Conservation (phyloP, 176 grass and related monocot genomes). For the Carex scoparia region DNA sequence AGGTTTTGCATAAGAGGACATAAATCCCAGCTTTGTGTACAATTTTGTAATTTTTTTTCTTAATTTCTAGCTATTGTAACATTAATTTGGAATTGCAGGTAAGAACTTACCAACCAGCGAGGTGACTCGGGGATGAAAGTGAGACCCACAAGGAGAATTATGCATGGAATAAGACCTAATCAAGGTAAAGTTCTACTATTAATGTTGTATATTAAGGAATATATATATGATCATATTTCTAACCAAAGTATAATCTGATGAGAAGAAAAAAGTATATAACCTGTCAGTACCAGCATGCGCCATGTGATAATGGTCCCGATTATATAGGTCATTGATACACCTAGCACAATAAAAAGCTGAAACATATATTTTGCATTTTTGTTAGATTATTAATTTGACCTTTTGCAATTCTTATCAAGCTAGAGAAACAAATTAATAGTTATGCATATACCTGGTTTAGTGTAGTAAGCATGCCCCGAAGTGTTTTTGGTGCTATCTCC, state of each 20-base stretch:
- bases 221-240: constrained; percentile 1
- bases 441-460: constrained; percentile 39
- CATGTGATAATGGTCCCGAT: constrained; percentile 38
- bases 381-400: neutral
- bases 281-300: constrained; percentile 33
- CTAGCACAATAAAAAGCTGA: constrained; percentile 37
- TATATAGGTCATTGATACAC: constrained; percentile 39
- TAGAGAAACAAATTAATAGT: neutral
- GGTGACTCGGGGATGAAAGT: constrained; percentile 57
- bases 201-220: neutral
- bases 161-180: constrained; percentile 44
- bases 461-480: constrained; percentile 52
- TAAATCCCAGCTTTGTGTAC: neutral
- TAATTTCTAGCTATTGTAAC: neutral
- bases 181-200: constrained; percentile 3
- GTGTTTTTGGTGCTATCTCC: constrained; percentile 55
- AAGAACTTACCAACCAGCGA: constrained; percentile 50
- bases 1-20: neutral
- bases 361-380: constrained; percentile 5
- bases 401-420: neutral
- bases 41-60: neutral
- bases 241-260: neutral
- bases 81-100: neutral
- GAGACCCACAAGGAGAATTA: constrained; percentile 41
- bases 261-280: constrained; percentile 16